Conservation (phyloP, 176 grass and related monocot species). For the Pharus latifolius region DNA sequence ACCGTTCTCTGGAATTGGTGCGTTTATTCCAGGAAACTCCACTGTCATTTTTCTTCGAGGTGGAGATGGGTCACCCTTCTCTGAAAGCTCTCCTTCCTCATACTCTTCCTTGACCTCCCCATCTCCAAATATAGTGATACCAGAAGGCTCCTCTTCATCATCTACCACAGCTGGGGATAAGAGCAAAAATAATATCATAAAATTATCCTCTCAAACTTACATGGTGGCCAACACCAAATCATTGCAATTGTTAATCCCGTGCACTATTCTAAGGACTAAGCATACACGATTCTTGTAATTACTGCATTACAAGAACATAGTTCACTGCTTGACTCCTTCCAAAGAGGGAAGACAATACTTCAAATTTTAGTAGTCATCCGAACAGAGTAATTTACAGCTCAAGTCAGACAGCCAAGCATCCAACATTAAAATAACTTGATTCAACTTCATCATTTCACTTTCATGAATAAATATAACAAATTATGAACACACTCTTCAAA, state of each 20-base stretch:
- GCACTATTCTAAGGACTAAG: too few relatives aligned
- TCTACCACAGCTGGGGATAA: constrained; percentile 50
- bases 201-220: neutral
- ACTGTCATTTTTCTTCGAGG: constrained; percentile 58
- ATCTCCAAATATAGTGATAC: constrained; percentile 83
- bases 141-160: constrained; percentile 76
- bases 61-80: constrained; percentile 21
- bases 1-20: constrained; percentile 66
- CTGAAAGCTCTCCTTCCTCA: constrained; percentile 75
- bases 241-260: neutral
- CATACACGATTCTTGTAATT: too few relatives aligned
- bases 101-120: constrained; percentile 41
- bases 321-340: neutral
- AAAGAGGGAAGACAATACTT: neutral
- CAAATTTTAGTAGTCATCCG: neutral
- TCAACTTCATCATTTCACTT: neutral
- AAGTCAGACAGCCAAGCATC: neutral
- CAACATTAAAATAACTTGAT: neutral
- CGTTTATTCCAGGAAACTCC: constrained; percentile 85
- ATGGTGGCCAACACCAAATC: neutral
- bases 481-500: neutral
- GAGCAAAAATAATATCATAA: neutral
- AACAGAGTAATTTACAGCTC: neutral
- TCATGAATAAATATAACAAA: neutral
- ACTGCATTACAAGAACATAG: too few relatives aligned